A percentile compares a stretch with the other conserved stretches of the same genome.
Conservation (phyloP, 148 eudicot genomes). For the Mesembryanthemum crystallinum region DNA sequence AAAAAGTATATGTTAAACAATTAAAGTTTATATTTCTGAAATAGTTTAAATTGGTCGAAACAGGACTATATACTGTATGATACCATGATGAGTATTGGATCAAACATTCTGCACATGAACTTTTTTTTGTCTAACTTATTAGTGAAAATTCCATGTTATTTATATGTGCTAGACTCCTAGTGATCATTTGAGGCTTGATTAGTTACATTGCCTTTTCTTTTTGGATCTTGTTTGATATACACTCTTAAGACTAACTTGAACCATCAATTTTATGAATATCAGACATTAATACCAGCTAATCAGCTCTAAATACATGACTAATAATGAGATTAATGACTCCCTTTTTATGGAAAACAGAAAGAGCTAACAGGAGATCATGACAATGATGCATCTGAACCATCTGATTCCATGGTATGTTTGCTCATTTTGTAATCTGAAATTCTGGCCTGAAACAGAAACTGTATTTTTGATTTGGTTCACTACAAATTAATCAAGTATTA, state of each 20-base stretch:
- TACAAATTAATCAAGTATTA: neutral
- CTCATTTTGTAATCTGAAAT: neutral
- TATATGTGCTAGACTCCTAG: too few species aligned
- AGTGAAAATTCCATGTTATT: too few species aligned
- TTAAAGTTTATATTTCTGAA: neutral
- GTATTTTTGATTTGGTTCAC: neutral
- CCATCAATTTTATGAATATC: too few species aligned
- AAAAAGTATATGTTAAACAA: neutral
- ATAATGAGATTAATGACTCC: neutral
- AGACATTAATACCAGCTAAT: neutral
- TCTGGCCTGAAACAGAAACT: neutral
- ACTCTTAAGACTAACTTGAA: too few species aligned
- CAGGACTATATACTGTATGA: too few species aligned
- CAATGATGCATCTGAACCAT: constrained; percentile 13
- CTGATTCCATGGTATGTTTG: constrained; percentile 16
- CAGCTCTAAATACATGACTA: neutral
- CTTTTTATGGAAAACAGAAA: constrained; percentile 16
- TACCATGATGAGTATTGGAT: too few species aligned
- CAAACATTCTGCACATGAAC: too few species aligned
- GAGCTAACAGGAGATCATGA: neutral
- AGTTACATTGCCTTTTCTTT: too few species aligned
- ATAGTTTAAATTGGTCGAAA: neutral
- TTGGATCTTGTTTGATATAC: too few species aligned
- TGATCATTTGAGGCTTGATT: too few species aligned
- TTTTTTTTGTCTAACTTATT: too few species aligned